These are phyloP conservation scores for Pyrenophora graminea DNA, from an alignment of 2,329 filamentous ascomycete genomes.

Conservation along the genomic window DNA sequence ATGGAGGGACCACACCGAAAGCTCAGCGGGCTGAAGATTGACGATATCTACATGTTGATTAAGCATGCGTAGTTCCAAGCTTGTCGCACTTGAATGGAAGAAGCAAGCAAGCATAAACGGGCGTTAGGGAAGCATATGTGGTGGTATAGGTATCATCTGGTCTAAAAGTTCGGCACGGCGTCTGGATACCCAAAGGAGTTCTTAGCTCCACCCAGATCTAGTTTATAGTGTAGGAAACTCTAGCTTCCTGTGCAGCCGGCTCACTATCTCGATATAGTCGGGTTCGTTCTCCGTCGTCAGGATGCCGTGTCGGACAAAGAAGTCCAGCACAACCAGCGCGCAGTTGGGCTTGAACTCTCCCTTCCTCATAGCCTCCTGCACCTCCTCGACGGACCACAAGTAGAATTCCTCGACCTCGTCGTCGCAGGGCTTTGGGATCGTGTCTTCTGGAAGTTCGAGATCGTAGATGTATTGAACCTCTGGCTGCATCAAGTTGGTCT, in stretches of 20 bases:
- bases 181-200: slow-evolving; percentile 39
- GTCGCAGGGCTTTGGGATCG: slow-evolving; percentile 77
- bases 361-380: slow-evolving; percentile 68
- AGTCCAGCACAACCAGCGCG: slow-evolving; percentile 80
- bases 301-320: slow-evolving; percentile 84
- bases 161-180: slow-evolving; percentile 35
- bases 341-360: slow-evolving; percentile 95
- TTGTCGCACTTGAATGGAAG: slow-evolving; percentile 5
- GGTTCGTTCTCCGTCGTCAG: slow-evolving; percentile 78
- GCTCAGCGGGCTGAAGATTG: slow-evolving; percentile 86
- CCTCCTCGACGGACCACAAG: slow-evolving; percentile 75
- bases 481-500: slow-evolving; percentile 81
- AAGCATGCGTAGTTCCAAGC: slow-evolving; percentile 70
- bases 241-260: slow-evolving; percentile 75
- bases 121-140: slow-evolving; percentile 34
- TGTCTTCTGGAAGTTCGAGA: slow-evolving; percentile 70
- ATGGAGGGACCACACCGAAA: slow-evolving; percentile 96
- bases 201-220: slow-evolving; percentile 14
- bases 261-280: slow-evolving; percentile 74
- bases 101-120: slow-evolving; percentile 32
- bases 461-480: slow-evolving; percentile 94
- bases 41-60: slow-evolving; percentile 88
- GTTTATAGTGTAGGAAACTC: slow-evolving; percentile 66
- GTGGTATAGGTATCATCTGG: slow-evolving; percentile 35
- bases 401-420: slow-evolving; percentile 87